These are phyloP conservation scores for Backusella luteola DNA, from an alignment of 192 early-diverging fungal genomes.

Conservation along the genomic window DNA sequence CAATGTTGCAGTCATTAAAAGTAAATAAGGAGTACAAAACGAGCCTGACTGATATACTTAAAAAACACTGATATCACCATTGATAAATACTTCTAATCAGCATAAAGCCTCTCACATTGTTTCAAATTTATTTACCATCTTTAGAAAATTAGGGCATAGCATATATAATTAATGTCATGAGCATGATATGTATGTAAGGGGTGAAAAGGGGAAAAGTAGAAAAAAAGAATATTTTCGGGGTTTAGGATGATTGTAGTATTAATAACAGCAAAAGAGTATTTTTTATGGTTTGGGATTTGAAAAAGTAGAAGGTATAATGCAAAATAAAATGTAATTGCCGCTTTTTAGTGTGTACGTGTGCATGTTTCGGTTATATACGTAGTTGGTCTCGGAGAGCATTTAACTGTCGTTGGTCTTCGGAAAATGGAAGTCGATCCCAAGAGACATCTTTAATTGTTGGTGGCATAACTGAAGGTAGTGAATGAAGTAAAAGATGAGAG, in stretches of 20 bases:
- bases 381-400: conserved; percentile 20
- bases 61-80: neutral
- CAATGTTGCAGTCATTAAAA: neutral
- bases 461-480: conserved; percentile 8
- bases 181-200: neutral
- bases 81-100: neutral
- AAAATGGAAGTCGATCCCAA: conserved; percentile 28
- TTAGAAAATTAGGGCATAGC: neutral
- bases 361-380: conserved; percentile 15
- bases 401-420: conserved; percentile 36
- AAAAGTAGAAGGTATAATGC: conserved; percentile 1
- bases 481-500: neutral
- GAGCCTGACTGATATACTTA: neutral
- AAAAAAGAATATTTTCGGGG: conserved; percentile 1
- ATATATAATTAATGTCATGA: neutral
- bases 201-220: neutral
- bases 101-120: neutral
- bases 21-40: neutral
- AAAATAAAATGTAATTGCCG: neutral
- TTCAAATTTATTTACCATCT: neutral
- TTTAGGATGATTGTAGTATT: neutral
- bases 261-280: neutral
- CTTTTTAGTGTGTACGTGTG: neutral
- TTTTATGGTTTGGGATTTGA: neutral
- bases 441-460: conserved; percentile 15